Evolutionary conservation across 352 stramenopile genomes (phyloP).

Genomic region (Stephanocyclus meneghinianus): DNA sequence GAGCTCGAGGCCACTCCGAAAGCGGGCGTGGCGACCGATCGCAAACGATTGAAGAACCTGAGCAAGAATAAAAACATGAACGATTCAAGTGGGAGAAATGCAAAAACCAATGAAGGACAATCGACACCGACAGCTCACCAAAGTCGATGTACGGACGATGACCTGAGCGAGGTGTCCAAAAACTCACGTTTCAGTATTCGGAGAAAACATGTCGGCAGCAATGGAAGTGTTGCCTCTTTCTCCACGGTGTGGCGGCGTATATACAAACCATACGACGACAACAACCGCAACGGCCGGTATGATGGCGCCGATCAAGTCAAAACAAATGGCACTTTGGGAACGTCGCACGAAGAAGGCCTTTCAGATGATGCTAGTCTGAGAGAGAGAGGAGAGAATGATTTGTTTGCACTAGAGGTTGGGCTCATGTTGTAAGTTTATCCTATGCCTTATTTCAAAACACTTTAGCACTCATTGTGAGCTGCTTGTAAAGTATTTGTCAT

Average conservation of each 20-base stretch:
- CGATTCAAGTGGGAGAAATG: background rate
- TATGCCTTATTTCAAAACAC: background rate
- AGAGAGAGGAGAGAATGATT: slow-evolving; percentile 45
- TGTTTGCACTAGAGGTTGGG: slow-evolving; percentile 49
- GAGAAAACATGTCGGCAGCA: background rate
- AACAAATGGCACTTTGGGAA: background rate
- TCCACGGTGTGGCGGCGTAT: background rate
- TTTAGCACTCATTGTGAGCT: too few species aligned
- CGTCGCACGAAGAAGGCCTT: background rate
- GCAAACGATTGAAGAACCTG: background rate
- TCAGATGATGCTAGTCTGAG: slow-evolving; percentile 21
- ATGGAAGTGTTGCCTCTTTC: background rate
- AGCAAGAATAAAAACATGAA: background rate
- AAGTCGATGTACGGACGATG: background rate
- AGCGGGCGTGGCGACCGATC: slow-evolving; percentile 1
- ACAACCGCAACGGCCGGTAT: background rate
- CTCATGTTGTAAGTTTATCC: slow-evolving; percentile 44
- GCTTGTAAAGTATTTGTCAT: too few species aligned
- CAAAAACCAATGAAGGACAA: background rate
- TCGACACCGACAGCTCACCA: background rate
- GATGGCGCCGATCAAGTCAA: background rate
- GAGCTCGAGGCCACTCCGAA: background rate
- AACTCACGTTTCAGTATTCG: background rate
- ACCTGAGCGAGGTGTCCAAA: background rate
- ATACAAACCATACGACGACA: background rate